Evolutionary conservation across 208 protist genomes (phyloP).

Genomic region (Novymonas esmeraldas): DNA sequence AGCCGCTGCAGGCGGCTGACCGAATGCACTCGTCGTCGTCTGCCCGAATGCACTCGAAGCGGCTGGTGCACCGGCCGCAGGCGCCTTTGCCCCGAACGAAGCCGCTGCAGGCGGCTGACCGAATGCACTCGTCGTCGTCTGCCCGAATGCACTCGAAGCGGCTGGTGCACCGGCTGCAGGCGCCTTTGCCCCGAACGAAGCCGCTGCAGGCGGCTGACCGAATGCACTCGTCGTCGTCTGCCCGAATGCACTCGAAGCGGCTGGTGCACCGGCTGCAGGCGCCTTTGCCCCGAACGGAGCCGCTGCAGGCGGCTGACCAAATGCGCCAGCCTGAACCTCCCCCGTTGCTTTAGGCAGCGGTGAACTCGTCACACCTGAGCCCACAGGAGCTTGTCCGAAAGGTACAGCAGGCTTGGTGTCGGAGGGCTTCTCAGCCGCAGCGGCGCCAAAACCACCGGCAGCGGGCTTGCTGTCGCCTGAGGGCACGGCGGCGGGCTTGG

Average conservation of each 20-base stretch:
- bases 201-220: neutral
- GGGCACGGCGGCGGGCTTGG: neutral
- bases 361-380: no score
- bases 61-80: neutral
- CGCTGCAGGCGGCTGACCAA: neutral
- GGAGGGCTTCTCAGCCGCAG: neutral
- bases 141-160: constrained; percentile 1
- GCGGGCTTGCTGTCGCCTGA: neutral
- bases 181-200: constrained; percentile 5
- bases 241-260: neutral
- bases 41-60: constrained; percentile 6
- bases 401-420: no score
- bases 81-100: constrained; percentile 31
- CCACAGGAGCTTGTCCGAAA: no score
- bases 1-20: constrained; percentile 4
- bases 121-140: constrained; percentile 13
- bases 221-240: neutral
- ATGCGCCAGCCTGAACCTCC: no score
- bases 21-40: constrained; percentile 9
- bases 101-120: constrained; percentile 10
- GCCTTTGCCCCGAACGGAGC: constrained; percentile 4
- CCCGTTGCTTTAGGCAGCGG: no score
- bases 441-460: neutral
- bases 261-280: neutral
- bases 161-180: constrained; percentile 5